Conservation (phyloP, 108 stramenopile species). For the Schizochytrium sp. region DNA sequence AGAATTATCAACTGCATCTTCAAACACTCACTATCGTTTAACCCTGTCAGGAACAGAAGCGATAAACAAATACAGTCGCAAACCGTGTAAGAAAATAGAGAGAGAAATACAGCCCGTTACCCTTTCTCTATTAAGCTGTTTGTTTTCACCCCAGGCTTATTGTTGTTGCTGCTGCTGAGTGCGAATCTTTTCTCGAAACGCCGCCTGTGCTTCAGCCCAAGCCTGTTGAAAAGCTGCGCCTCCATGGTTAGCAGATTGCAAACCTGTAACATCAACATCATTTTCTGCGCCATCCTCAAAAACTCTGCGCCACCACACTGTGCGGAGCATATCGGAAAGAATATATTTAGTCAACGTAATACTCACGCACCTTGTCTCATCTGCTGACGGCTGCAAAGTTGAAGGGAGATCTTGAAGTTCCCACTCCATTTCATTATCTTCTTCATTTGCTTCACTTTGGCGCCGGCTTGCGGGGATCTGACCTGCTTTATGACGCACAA, state of each 20-base stretch:
- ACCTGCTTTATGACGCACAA: background rate
- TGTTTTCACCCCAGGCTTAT: background rate
- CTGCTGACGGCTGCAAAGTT: background rate
- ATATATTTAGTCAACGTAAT: background rate
- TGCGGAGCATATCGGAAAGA: background rate
- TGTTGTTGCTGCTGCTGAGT: background rate
- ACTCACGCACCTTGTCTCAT: background rate
- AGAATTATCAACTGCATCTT: no score
- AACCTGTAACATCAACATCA: background rate
- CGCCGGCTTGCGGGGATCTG: background rate
- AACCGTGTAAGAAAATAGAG: no score
- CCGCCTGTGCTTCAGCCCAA: conserved; percentile 6
- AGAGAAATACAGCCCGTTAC: no score
- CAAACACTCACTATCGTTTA: no score
- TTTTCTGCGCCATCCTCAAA: conserved; percentile 47
- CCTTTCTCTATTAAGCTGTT: no score
- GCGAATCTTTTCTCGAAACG: conserved; percentile 5
- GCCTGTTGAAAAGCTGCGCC: background rate
- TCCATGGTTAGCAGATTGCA: background rate
- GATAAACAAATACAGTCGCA: no score
- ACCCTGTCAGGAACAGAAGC: no score
- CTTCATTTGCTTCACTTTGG: background rate
- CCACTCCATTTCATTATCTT: conserved; percentile 38
- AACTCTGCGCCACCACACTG: conserved; percentile 34
- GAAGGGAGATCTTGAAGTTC: conserved; percentile 17